Evolutionary conservation across 2,329 filamentous ascomycete genomes (phyloP).

Genomic region (Aspergillus sp.): DNA sequence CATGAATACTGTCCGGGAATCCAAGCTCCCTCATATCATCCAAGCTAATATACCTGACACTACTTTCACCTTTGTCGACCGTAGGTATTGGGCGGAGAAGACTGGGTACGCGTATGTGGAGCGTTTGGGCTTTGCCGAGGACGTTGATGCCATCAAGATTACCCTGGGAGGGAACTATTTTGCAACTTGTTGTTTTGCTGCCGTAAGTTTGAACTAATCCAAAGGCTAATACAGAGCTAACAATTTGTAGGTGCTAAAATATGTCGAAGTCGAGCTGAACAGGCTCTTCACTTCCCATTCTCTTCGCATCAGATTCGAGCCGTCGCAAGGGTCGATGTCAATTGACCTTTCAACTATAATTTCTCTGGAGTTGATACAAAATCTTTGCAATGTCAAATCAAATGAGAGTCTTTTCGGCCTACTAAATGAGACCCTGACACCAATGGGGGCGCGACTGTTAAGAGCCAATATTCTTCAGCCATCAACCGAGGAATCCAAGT

Average conservation of each 20-base stretch:
- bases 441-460: conserved; percentile 83
- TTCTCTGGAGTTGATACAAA: conserved; percentile 87
- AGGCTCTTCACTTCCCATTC: conserved; percentile 75
- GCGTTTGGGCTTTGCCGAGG: conserved; percentile 74
- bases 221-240: background rate
- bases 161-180: conserved; percentile 82
- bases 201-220: conserved; percentile 55
- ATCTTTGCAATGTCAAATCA: conserved; percentile 73
- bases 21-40: conserved; percentile 72
- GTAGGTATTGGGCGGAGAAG: conserved; percentile 80
- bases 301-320: conserved; percentile 80
- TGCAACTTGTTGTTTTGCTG: conserved; percentile 79
- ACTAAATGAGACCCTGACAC: conserved; percentile 79
- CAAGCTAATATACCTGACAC: conserved; percentile 68
- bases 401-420: conserved; percentile 81
- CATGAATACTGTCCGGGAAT: conserved; percentile 70
- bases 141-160: conserved; percentile 77
- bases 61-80: conserved; percentile 65
- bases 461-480: conserved; percentile 87
- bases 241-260: conserved; percentile 68
- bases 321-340: conserved; percentile 91
- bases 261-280: conserved; percentile 69
- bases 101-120: conserved; percentile 76
- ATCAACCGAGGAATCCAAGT: conserved; percentile 67
- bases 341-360: conserved; percentile 87